Conservation (phyloP, 1,284 basidiomycete species). For the Sanguinoderma infundibulare region DNA sequence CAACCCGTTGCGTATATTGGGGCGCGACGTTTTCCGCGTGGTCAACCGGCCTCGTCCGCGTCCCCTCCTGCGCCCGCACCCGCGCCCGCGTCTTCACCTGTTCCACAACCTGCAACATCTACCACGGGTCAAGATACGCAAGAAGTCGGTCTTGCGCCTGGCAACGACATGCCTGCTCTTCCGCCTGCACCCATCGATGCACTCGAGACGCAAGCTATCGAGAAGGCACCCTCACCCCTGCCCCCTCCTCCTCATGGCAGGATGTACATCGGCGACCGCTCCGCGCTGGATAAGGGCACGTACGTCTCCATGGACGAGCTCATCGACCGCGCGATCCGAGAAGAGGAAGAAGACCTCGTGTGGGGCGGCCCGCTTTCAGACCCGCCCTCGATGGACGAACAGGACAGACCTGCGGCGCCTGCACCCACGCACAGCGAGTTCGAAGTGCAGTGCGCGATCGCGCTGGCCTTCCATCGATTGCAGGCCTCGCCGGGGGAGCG, state of each 20-base stretch:
- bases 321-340: not conserved
- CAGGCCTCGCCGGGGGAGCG: not conserved
- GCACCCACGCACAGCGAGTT: not conserved
- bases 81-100: not conserved
- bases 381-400: not conserved
- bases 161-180: not conserved
- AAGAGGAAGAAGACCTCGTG: not conserved
- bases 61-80: not conserved
- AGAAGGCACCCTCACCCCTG: not conserved
- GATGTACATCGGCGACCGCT: slow-evolving; percentile 19
- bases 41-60: not conserved
- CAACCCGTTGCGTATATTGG: slow-evolving; percentile 20
- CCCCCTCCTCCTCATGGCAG: not conserved
- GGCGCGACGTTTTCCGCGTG: not conserved
- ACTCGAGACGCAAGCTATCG: not conserved
- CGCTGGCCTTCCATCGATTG: slow-evolving; percentile 14
- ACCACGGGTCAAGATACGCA: not conserved
- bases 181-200: too few relatives aligned
- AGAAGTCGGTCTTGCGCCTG: not conserved
- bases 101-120: too few relatives aligned
- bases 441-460: slow-evolving; percentile 24
- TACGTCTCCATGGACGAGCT: slow-evolving; percentile 18
- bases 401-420: not conserved
- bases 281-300: slow-evolving; percentile 6
- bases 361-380: slow-evolving; percentile 1